These are phyloP conservation scores for Microcos paniculata DNA, from an alignment of 345 rosid genomes.

Conservation along the genomic window DNA sequence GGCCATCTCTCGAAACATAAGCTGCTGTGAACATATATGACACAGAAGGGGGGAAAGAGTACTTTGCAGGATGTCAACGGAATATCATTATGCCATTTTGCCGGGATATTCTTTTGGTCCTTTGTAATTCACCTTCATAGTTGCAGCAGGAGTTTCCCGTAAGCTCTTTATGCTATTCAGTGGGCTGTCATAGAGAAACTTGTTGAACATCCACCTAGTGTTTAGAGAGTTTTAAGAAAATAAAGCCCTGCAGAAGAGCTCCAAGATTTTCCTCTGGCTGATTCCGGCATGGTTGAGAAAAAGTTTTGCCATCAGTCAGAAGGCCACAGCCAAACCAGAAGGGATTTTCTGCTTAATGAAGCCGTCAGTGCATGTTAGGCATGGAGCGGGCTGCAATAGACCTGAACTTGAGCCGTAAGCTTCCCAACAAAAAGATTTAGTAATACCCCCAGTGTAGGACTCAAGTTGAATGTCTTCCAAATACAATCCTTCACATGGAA, in stretches of 20 bases:
- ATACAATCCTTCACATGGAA: slow-evolving; percentile 58
- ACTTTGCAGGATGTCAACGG: background rate
- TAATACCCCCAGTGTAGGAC: slow-evolving; percentile 31
- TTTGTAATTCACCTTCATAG: background rate
- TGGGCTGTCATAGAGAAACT: background rate
- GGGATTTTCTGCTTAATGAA: slow-evolving; percentile 46
- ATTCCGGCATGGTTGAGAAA: background rate
- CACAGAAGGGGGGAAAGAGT: background rate
- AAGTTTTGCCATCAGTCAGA: slow-evolving; percentile 21
- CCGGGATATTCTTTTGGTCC: background rate
- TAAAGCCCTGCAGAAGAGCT: background rate
- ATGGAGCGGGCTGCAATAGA: slow-evolving; percentile 57
- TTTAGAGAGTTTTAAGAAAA: background rate
- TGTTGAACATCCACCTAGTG: background rate
- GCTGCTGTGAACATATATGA: background rate
- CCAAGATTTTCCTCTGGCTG: background rate
- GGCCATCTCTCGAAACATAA: background rate
- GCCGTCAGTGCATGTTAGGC: slow-evolving; percentile 39
- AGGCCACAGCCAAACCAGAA: slow-evolving; percentile 23
- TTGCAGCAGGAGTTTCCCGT: background rate
- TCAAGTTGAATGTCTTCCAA: slow-evolving; percentile 64
- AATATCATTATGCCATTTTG: background rate
- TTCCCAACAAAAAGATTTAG: slow-evolving; percentile 73
- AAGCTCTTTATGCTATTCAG: background rate
- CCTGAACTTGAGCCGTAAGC: slow-evolving; percentile 68